Evolutionary conservation across 2,329 filamentous ascomycete species (phyloP), one percentile per base, ranked within the genome.

Genomic region (Diplodia intermedia): DNA sequence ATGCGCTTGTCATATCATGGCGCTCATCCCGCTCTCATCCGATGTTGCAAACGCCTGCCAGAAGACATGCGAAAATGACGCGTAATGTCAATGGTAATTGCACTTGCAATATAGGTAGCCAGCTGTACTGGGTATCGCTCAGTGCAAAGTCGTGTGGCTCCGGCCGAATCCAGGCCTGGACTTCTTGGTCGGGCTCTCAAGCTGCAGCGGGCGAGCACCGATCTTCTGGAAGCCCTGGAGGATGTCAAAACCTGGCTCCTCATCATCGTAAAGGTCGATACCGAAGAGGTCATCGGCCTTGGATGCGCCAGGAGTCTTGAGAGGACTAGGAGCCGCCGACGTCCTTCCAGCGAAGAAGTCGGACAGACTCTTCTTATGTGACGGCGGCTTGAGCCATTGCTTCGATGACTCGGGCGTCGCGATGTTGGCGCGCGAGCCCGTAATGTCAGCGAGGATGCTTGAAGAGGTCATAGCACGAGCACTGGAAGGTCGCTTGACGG

Each of bases 141-240:
- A 67, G 43, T 61, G 55, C 43, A 67, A 7, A 26, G 65, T 61
- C 6, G 54, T 61, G 53, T 55, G 40, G 40, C 63, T 55, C 20
- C 65, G 54, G n/a, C 47, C 33, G 54, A 60, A 53, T 12, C 47
- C 55, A 26, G 55, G 55, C 26, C 33, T 52, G 4, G 54, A 23
- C 65, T 33, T 67, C 43, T 67, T 67, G 47, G 54, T 67, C n/a
- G 65, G 65, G 65, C 65, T 67, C 54, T 67, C 65, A 29, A 52
- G 49, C 36, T 57, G 50, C 31, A 53, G 65, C 47, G 61, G 65
- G 43, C 65, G 54, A 9, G 74, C 72, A 62, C 90, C 90, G 75
- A 93, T 93, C 80, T 89, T 91, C 75, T 90, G 87, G 73, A 93
- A 93, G 11, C 90, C 90, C 74, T 91, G 89, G 55, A 91, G 85